phyloP scores from a whole-genome alignment of 2,329 filamentous ascomycete genomes.

The Aspergillus niger region DNA sequence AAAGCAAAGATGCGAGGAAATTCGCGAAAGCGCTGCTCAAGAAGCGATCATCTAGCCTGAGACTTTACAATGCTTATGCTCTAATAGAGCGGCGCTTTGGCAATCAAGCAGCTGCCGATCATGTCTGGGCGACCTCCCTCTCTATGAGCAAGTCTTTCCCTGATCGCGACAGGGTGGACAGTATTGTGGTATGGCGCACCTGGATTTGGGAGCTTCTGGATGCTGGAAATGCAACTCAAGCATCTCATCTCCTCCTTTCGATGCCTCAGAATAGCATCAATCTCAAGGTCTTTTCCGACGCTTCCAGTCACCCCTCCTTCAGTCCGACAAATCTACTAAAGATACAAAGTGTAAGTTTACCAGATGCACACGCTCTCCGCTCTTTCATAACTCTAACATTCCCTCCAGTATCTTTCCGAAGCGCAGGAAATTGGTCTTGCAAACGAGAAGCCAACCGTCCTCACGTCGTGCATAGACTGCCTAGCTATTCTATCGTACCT shows the following conservation, averaged over 20 bases:
- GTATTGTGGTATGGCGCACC: conserved; percentile 57
- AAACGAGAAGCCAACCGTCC: conserved; percentile 50
- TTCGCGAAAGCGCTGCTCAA: conserved; percentile 74
- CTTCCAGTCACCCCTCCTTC: conserved; percentile 20
- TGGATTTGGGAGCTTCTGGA: conserved; percentile 70
- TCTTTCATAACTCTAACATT: conserved; percentile 48
- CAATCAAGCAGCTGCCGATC: conserved; percentile 60
- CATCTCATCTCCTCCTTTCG: conserved; percentile 43
- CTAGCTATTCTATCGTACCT: conserved; percentile 70
- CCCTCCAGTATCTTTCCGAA: conserved; percentile 55
- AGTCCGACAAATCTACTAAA: conserved; percentile 42
- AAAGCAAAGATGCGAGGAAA: conserved; percentile 63
- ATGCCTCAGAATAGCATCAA: conserved; percentile 41
- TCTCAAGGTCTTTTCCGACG: conserved; percentile 30
- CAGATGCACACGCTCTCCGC: neutral
- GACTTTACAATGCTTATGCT: conserved; percentile 78
- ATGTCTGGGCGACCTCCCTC: conserved; percentile 70
- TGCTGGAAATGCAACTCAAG: conserved; percentile 36
- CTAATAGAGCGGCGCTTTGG: conserved; percentile 66
- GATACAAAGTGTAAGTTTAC: conserved; percentile 40
- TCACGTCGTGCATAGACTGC: conserved; percentile 61
- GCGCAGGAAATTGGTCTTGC: conserved; percentile 60
- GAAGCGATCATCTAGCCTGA: conserved; percentile 61
- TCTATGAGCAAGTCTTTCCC: conserved; percentile 53
- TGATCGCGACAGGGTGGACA: conserved; percentile 37